Evolutionary conservation across 2,329 filamentous ascomycete species (phyloP), one percentile per base, ranked within the genome.

Genomic region (Ceratocystis colombiana): DNA sequence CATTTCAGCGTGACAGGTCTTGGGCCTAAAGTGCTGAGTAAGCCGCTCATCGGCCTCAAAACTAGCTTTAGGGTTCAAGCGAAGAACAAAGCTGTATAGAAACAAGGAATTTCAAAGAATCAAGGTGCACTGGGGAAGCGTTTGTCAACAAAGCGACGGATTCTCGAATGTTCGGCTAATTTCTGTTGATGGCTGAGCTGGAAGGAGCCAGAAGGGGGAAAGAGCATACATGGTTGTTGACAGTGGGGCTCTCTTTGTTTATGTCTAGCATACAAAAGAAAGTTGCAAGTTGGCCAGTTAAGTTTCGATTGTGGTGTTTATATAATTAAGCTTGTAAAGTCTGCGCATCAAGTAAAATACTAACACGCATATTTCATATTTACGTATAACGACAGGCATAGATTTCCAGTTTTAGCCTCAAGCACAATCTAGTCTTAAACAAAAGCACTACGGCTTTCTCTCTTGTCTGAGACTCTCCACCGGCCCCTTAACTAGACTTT

Each of bases 161-260:
- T 66, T 66, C 64, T 59, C 55, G 64, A 66, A 66, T 57, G 41
- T 66, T 66, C 64, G 55, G 55, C 46, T 30, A 57, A 57, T 15
- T 57, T 57, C 30, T 57, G 50, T 30, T 57, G 25, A 8, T 57
- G 50, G 53, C 10, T 53, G 15, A 33, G 12, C 17, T 57, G 55
- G 55, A 37, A 37, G 55, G 55, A 37, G 17, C 55, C 25, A 33
- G 5, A 37, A 59, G 28, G 7, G 53, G 28, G 55, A n/a, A 59
- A 20, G 55, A 59, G 12, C 55, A 10, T 5, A 53, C 25, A 8
- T n/a, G 3, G 5, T n/a, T 59, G 55, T 59, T 59, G 33, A 59
- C 28, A 33, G 28, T 59, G 55, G 55, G 55, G 28, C 25, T 59
- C 55, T 37, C 33, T 37, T 59, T 59, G 25, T 37, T 37, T 59